phyloP scores from a whole-genome alignment of 2,329 filamentous ascomycete genomes.

The Acrocalymma vagum region DNA sequence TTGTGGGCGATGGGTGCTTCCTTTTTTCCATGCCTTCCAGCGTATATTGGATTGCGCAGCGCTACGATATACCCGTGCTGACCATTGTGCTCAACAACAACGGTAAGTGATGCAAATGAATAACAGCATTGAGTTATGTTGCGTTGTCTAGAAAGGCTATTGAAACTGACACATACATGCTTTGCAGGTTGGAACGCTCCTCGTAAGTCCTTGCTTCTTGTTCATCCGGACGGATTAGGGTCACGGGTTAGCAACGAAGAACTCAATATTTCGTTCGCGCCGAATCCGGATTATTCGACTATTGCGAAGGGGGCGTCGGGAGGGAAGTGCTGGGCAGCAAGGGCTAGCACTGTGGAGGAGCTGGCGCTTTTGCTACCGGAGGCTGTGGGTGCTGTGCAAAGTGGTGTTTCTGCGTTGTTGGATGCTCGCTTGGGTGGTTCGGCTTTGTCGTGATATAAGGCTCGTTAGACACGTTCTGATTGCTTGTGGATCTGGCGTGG shows the following conservation, averaged over 20 bases:
- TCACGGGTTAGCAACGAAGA: slow-evolving; percentile 1
- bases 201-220: slow-evolving; percentile 1
- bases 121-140: not conserved
- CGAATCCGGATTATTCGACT: not conserved
- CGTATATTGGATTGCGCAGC: not conserved
- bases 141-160: not conserved
- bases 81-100: slow-evolving; percentile 1
- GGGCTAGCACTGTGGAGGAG: not conserved
- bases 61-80: not conserved
- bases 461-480: too few relatives aligned
- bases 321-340: not conserved
- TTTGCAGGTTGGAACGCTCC: slow-evolving; percentile 5
- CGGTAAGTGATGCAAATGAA: not conserved
- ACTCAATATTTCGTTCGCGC: slow-evolving; percentile 2
- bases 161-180: not conserved
- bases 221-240: slow-evolving; percentile 1
- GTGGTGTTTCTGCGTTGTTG: not conserved
- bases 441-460: too few relatives aligned
- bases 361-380: not conserved
- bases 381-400: not conserved
- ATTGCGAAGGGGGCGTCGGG: slow-evolving; percentile 1
- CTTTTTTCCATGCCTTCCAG: not conserved
- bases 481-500: too few relatives aligned
- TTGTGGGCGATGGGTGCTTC: not conserved
- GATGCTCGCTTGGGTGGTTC: slow-evolving; percentile 1